Conservation (phyloP, 768 basidiomycete species). For the Russula dissimulans region DNA sequence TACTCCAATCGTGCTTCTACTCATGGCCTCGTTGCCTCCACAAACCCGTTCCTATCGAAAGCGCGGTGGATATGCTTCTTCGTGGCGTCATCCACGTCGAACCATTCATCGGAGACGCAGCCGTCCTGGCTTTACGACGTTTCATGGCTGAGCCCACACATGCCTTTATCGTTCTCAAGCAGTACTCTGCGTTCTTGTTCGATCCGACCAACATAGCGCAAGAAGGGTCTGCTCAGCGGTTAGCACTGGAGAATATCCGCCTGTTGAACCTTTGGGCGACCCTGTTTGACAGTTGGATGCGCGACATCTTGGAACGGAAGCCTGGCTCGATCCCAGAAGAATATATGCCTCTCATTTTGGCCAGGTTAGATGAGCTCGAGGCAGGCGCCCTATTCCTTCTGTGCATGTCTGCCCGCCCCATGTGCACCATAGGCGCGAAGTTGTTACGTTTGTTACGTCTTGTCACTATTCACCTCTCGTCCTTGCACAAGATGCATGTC, state of each 20-base stretch:
- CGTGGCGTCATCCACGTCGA: slow-evolving; percentile 82
- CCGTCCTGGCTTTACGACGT: slow-evolving; percentile 58
- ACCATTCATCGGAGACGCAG: slow-evolving; percentile 58
- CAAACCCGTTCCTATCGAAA: slow-evolving; percentile 40
- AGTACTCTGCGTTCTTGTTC: slow-evolving; percentile 67
- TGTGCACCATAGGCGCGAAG: slow-evolving; percentile 54
- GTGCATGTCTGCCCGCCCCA: slow-evolving; percentile 40
- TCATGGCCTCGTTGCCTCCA: slow-evolving; percentile 79
- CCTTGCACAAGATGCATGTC: slow-evolving; percentile 20
- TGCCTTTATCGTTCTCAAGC: slow-evolving; percentile 48
- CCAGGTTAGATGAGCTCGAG: slow-evolving; percentile 53
- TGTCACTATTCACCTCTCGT: slow-evolving; percentile 37
- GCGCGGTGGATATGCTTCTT: slow-evolving; percentile 70
- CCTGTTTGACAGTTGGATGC: slow-evolving; percentile 62
- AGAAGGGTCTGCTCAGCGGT: slow-evolving; percentile 52
- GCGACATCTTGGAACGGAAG: slow-evolving; percentile 35
- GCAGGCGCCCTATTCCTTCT: slow-evolving; percentile 70
- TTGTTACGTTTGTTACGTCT: slow-evolving; percentile 49
- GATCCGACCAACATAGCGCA: slow-evolving; percentile 52
- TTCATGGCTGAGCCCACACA: slow-evolving; percentile 55
- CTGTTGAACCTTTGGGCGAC: slow-evolving; percentile 66
- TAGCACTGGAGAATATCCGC: slow-evolving; percentile 58
- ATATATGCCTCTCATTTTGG: slow-evolving; percentile 34
- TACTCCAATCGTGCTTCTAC: slow-evolving; percentile 71
- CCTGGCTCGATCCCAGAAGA: slow-evolving; percentile 31